Conservation (phyloP, 257 asterid genomes). For the Lantana camara region DNA sequence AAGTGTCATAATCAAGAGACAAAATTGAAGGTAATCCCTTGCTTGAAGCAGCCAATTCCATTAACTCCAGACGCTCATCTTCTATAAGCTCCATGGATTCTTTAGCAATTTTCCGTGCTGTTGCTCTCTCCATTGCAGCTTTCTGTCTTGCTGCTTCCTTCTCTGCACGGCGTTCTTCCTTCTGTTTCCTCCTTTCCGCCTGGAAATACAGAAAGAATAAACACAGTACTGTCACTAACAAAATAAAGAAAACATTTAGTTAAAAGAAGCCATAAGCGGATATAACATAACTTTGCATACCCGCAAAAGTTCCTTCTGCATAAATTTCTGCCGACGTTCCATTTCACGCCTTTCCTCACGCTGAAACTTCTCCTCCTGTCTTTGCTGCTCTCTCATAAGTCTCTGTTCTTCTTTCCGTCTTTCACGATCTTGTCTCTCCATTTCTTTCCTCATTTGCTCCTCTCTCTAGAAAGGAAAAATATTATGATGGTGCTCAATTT, state of each 20-base stretch:
- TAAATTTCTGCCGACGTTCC: slow-evolving; percentile 90
- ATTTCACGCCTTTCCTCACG: slow-evolving; percentile 98
- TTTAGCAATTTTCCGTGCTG: slow-evolving; percentile 89
- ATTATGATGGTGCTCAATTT: slow-evolving; percentile 31
- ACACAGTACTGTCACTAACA: not conserved
- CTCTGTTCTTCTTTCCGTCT: slow-evolving; percentile 84
- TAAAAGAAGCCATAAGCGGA: not conserved
- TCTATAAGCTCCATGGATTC: slow-evolving; percentile 96
- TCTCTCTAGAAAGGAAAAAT: slow-evolving; percentile 59
- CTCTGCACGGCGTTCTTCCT: slow-evolving; percentile 85
- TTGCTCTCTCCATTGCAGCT: slow-evolving; percentile 91
- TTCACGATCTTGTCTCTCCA: slow-evolving; percentile 95
- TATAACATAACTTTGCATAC: slow-evolving; percentile 40
- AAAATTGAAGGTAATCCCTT: slow-evolving; percentile 82
- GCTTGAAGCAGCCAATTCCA: slow-evolving; percentile 95
- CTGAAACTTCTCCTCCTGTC: slow-evolving; percentile 85
- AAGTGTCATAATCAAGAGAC: slow-evolving; percentile 84
- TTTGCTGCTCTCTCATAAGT: slow-evolving; percentile 81
- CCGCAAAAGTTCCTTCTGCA: slow-evolving; percentile 85
- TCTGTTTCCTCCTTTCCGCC: slow-evolving; percentile 95
- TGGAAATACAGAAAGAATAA: slow-evolving; percentile 34
- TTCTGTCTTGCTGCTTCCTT: slow-evolving; percentile 84
- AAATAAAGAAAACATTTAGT: slow-evolving; percentile 20
- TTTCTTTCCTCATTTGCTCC: slow-evolving; percentile 90
- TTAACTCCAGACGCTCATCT: slow-evolving; percentile 95